These are phyloP conservation scores for Pyricularia grisea DNA, from an alignment of 2,329 filamentous ascomycete genomes.

Conservation along the genomic window DNA sequence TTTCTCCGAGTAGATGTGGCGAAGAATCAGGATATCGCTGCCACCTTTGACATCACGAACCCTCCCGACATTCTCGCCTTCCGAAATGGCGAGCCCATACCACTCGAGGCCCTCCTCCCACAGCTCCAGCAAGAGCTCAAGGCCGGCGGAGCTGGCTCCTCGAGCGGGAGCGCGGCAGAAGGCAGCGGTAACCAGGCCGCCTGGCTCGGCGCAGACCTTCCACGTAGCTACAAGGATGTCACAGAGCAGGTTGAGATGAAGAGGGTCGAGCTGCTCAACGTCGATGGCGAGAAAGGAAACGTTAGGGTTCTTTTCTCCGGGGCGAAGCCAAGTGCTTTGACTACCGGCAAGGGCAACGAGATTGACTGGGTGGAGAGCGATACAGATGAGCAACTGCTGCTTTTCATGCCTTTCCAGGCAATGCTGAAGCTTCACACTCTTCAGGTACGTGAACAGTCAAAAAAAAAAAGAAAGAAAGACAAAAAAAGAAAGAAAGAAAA, in stretches of 20 bases:
- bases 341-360: slow-evolving; percentile 43
- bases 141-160: slow-evolving; percentile 26
- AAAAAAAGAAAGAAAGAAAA: too few species aligned
- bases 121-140: slow-evolving; percentile 57
- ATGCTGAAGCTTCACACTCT: slow-evolving; percentile 82
- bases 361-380: slow-evolving; percentile 94
- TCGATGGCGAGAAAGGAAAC: slow-evolving; percentile 64
- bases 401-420: slow-evolving; percentile 83
- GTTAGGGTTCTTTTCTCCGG: slow-evolving; percentile 67
- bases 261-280: slow-evolving; percentile 80
- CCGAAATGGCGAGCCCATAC: slow-evolving; percentile 57
- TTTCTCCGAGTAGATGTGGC: slow-evolving; percentile 62
- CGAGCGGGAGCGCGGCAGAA: slow-evolving; percentile 28
- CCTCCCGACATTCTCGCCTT: slow-evolving; percentile 92
- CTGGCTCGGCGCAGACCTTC: slow-evolving; percentile 69
- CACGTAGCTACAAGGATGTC: slow-evolving; percentile 75
- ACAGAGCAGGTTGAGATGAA: slow-evolving; percentile 72
- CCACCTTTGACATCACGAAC: slow-evolving; percentile 63
- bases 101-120: slow-evolving; percentile 17
- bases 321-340: slow-evolving; percentile 55
- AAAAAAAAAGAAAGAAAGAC: too few species aligned
- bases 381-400: slow-evolving; percentile 91
- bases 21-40: slow-evolving; percentile 61
- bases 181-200: slow-evolving; percentile 32
- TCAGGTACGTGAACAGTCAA: slow-evolving; percentile 38